Evolutionary conservation across 2,329 filamentous ascomycete species (phyloP).

Genomic region (Diaporthe humulicola): DNA sequence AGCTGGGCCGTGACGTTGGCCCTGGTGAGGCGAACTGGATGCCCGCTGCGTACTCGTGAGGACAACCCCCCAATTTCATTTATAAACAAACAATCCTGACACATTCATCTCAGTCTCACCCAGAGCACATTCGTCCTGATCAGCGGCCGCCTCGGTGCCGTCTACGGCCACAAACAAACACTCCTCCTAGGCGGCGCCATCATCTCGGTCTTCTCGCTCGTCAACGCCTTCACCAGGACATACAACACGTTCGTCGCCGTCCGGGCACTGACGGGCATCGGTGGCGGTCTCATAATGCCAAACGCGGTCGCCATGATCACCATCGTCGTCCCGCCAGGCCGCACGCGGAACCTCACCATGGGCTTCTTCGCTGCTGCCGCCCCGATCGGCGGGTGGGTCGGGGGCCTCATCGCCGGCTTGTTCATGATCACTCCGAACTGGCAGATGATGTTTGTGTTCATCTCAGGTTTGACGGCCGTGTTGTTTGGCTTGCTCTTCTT

Average conservation of each 20-base stretch:
- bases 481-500: constrained; percentile 39
- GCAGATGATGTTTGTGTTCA: constrained; percentile 57
- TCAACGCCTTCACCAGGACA: constrained; percentile 57
- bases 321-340: constrained; percentile 61
- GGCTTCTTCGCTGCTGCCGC: constrained; percentile 62
- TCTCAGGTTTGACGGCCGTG: constrained; percentile 46
- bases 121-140: constrained; percentile 67
- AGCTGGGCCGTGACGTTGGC: constrained; percentile 46
- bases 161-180: constrained; percentile 65
- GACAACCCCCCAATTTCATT: background rate
- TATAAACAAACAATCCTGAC: background rate
- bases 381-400: constrained; percentile 60
- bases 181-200: constrained; percentile 58
- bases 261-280: constrained; percentile 63
- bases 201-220: constrained; percentile 58
- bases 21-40: constrained; percentile 55
- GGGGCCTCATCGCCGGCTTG: constrained; percentile 55
- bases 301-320: constrained; percentile 65
- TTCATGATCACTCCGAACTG: constrained; percentile 53
- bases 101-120: constrained; percentile 53
- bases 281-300: constrained; percentile 64
- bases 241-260: constrained; percentile 58
- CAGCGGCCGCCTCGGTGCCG: constrained; percentile 63
- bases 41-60: constrained; percentile 54
- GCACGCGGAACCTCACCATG: constrained; percentile 58